phyloP scores from a whole-genome alignment of 768 basidiomycete species.

The Candolleomyces efflorescens region DNA sequence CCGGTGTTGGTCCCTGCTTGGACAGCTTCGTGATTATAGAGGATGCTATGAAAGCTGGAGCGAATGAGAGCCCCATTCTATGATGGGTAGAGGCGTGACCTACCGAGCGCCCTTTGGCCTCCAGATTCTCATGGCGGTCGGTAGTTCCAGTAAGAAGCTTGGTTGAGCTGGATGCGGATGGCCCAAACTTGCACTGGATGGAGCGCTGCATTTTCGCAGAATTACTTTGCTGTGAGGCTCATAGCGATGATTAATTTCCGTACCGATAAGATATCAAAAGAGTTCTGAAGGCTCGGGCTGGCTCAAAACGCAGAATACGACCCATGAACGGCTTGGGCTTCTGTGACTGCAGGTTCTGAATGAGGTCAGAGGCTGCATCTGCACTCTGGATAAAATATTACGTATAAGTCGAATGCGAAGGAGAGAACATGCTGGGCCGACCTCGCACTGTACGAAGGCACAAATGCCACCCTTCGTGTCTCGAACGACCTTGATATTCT shows the following conservation, averaged over 20 bases:
- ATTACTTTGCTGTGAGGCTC: conserved; percentile 1
- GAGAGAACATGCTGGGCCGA: conserved; percentile 22
- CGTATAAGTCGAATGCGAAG: background rate
- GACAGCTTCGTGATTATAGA: conserved; percentile 55
- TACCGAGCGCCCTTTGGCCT: conserved; percentile 52
- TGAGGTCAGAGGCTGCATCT: conserved; percentile 50
- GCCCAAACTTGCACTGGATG: conserved; percentile 4
- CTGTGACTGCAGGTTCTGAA: conserved; percentile 53
- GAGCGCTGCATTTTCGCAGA: background rate
- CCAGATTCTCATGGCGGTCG: conserved; percentile 59
- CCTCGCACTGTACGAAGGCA: conserved; percentile 85
- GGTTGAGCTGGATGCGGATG: conserved; percentile 34
- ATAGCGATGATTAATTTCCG: conserved; percentile 6
- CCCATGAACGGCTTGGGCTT: conserved; percentile 66
- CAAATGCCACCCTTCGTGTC: conserved; percentile 76
- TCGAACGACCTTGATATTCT: conserved; percentile 66
- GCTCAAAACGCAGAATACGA: conserved; percentile 70
- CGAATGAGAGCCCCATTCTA: background rate
- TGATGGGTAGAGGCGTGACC: conserved; percentile 1
- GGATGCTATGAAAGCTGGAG: conserved; percentile 35
- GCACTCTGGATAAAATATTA: conserved; percentile 42
- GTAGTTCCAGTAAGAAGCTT: conserved; percentile 41
- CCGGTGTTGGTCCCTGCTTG: conserved; percentile 28
- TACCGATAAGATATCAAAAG: conserved; percentile 75
- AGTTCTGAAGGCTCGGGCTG: conserved; percentile 70